Conservation (phyloP, 208 protist species). For the Acanthamoeba castellanii region DNA sequence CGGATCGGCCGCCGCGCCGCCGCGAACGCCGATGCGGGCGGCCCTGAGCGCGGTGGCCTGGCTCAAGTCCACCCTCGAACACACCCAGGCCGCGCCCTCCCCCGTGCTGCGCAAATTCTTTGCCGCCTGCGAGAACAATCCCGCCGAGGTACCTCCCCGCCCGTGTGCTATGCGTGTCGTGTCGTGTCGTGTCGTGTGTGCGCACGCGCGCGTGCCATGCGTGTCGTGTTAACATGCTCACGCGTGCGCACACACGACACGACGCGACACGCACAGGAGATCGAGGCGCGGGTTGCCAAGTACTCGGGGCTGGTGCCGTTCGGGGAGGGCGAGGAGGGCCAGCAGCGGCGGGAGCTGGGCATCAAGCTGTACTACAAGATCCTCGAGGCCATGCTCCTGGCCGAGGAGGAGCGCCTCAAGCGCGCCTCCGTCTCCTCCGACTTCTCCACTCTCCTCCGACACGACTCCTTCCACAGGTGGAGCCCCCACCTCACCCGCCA, state of each 20-base stretch:
- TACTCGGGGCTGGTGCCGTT: constrained; percentile 34
- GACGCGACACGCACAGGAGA: neutral
- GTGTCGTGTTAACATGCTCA: no score
- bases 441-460: constrained; percentile 58
- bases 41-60: neutral
- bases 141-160: neutral
- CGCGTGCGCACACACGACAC: no score
- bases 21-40: constrained; percentile 24
- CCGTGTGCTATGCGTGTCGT: neutral
- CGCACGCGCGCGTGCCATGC: neutral
- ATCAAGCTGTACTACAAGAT: constrained; percentile 74
- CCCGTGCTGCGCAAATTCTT: constrained; percentile 24
- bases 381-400: constrained; percentile 53
- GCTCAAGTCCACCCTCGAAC: constrained; percentile 45
- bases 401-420: constrained; percentile 61
- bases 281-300: constrained; percentile 17
- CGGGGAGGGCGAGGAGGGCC: constrained; percentile 44
- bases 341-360: constrained; percentile 1
- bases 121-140: constrained; percentile 41
- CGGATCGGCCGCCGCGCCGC: neutral
- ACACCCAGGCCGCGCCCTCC: constrained; percentile 24
- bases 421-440: constrained; percentile 20
- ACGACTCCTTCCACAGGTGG: constrained; percentile 44
- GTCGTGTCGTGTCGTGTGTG: neutral
- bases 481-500: neutral